Conservation (phyloP, 768 basidiomycete genomes). For the Zangia roseola region DNA sequence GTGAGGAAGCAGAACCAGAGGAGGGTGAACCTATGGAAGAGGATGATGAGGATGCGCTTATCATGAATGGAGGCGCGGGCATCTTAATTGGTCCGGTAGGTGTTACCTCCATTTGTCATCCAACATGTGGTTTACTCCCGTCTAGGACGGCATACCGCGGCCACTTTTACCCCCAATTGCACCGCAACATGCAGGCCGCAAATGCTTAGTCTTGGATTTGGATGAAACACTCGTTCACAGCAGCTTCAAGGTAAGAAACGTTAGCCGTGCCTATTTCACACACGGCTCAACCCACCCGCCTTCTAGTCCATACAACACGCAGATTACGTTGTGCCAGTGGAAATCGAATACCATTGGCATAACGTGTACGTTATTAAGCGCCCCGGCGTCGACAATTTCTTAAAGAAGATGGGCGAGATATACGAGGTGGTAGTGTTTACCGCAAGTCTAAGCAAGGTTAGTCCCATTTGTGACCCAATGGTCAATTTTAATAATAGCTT, state of each 20-base stretch:
- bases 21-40: conserved; percentile 60
- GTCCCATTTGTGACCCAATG: conserved; percentile 20
- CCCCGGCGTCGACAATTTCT: conserved; percentile 95
- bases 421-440: conserved; percentile 99
- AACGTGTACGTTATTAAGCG: conserved; percentile 99
- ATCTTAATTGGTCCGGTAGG: conserved; percentile 91
- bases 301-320: conserved; percentile 86
- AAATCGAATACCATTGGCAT: conserved; percentile 98
- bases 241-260: conserved; percentile 84
- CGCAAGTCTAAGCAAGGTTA: conserved; percentile 93
- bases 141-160: conserved; percentile 79
- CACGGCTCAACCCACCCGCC: conserved; percentile 8
- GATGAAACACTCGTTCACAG: conserved; percentile 97
- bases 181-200: conserved; percentile 79
- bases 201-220: conserved; percentile 94
- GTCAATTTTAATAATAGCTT: conserved; percentile 10
- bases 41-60: conserved; percentile 88
- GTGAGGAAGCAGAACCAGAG: conserved; percentile 66
- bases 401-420: conserved; percentile 97
- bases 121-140: conserved; percentile 2
- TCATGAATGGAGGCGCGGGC: conserved; percentile 88
- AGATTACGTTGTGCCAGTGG: conserved; percentile 98
- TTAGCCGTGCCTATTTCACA: neutral
- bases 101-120: conserved; percentile 12
- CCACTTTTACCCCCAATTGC: conserved; percentile 87